phyloP scores from a whole-genome alignment of 2,329 filamentous ascomycete species.

The Dothiorella sarmentorum region DNA sequence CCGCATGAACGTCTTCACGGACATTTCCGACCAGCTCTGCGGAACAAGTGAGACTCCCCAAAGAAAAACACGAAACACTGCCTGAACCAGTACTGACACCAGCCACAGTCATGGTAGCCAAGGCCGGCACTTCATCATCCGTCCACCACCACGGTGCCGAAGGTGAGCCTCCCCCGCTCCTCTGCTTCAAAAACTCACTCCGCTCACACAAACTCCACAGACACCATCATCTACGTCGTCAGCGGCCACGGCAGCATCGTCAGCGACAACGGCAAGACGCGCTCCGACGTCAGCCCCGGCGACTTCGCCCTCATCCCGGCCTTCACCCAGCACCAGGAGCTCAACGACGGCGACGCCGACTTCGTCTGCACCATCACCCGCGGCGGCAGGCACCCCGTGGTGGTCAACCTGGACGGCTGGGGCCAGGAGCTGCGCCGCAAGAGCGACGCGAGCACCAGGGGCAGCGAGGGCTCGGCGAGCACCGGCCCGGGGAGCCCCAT shows the following conservation, averaged over 20 bases:
- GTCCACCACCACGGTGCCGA: constrained; percentile 69
- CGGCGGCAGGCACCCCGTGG: constrained; percentile 58
- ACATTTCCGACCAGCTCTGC: constrained; percentile 63
- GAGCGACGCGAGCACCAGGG: constrained; percentile 4
- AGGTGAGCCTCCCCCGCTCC: constrained; percentile 42
- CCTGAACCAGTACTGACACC: no score
- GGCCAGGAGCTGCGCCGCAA: constrained; percentile 31
- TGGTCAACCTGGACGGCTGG: constrained; percentile 63
- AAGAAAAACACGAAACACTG: not conserved
- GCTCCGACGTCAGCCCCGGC: constrained; percentile 57
- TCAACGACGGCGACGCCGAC: constrained; percentile 63
- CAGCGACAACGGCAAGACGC: constrained; percentile 54
- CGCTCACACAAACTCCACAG: constrained; percentile 36
- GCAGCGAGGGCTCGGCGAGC: not conserved
- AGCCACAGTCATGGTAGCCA: constrained; percentile 58
- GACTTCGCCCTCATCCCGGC: constrained; percentile 70
- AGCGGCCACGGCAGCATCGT: constrained; percentile 61
- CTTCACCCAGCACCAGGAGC: constrained; percentile 67
- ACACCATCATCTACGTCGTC: constrained; percentile 65
- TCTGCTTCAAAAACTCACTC: not conserved
- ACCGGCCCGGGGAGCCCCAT: not conserved
- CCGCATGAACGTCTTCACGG: constrained; percentile 57
- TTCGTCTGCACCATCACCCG: constrained; percentile 65
- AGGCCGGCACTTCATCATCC: constrained; percentile 58
- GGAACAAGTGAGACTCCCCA: constrained; percentile 55